A percentile compares a stretch with the other conserved stretches of the same genome.
phyloP scores from a whole-genome alignment of 495 filamentous ascomycete species.

The Talaromyces nanjingensis region DNA sequence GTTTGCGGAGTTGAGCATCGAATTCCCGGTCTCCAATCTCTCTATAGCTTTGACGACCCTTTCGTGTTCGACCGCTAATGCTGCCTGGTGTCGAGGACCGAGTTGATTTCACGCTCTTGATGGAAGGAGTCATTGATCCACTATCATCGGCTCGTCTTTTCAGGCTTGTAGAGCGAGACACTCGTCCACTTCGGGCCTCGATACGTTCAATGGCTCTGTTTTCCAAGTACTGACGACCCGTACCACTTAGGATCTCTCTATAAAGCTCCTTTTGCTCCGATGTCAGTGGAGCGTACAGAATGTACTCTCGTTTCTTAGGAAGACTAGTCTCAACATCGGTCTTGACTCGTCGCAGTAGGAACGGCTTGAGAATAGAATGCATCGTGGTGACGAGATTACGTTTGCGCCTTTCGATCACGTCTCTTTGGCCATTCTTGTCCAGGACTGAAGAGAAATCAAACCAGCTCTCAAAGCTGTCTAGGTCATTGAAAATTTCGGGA shows the following conservation, averaged over 20 bases:
- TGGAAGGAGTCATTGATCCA: slow-evolving; percentile 32
- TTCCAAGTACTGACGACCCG: slow-evolving; percentile 74
- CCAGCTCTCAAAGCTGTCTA: slow-evolving; percentile 86
- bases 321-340: slow-evolving; percentile 82
- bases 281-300: slow-evolving; percentile 85
- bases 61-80: slow-evolving; percentile 35
- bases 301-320: slow-evolving; percentile 95
- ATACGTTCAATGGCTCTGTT: slow-evolving; percentile 70
- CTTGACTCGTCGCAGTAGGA: slow-evolving; percentile 83
- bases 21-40: slow-evolving; percentile 71
- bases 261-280: slow-evolving; percentile 86
- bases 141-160: slow-evolving; percentile 49
- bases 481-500: slow-evolving; percentile 83
- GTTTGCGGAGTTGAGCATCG: slow-evolving; percentile 57
- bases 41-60: slow-evolving; percentile 58
- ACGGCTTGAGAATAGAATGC: slow-evolving; percentile 86
- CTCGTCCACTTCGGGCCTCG: slow-evolving; percentile 25
- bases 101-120: slow-evolving; percentile 70
- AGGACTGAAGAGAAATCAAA: slow-evolving; percentile 91
- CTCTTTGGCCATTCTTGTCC: slow-evolving; percentile 64
- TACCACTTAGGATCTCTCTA: slow-evolving; percentile 72
- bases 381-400: slow-evolving; percentile 80
- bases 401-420: slow-evolving; percentile 48
- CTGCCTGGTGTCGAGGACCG: slow-evolving; percentile 61
- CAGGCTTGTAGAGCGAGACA: slow-evolving; percentile 32